These are phyloP conservation scores for Coemansia sp. DNA, from an alignment of 192 early-diverging fungal genomes.

Conservation along the genomic window DNA sequence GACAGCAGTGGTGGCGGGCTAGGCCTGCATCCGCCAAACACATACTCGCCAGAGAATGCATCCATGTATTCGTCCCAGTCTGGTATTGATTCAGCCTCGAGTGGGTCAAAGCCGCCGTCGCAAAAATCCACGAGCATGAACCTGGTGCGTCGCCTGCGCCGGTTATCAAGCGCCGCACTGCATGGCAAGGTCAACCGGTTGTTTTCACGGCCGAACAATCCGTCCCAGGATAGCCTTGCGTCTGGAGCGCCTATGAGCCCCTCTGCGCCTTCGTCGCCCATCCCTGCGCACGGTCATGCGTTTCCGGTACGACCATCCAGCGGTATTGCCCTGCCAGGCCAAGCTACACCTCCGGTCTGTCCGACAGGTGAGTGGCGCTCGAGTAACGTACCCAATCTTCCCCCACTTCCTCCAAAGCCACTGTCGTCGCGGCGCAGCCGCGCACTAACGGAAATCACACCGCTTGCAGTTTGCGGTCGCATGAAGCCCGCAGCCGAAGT, in stretches of 20 bases:
- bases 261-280: constrained; percentile 12
- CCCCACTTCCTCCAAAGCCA: constrained; percentile 27
- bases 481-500: constrained; percentile 11
- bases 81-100: constrained; percentile 28
- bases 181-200: constrained; percentile 51
- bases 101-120: constrained; percentile 44
- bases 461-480: constrained; percentile 24
- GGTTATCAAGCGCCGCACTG: constrained; percentile 48
- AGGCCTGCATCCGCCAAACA: constrained; percentile 37
- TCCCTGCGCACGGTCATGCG: background rate
- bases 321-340: background rate
- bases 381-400: constrained; percentile 14
- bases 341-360: background rate
- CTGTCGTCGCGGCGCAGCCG: constrained; percentile 34
- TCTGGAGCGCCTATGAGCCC: constrained; percentile 22
- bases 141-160: constrained; percentile 43
- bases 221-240: constrained; percentile 46
- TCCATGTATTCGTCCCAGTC: constrained; percentile 39
- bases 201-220: constrained; percentile 38
- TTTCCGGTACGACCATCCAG: background rate
- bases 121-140: constrained; percentile 45
- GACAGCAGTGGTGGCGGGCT: constrained; percentile 22
- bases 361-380: constrained; percentile 20
- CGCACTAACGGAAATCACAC: constrained; percentile 40
- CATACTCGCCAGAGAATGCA: constrained; percentile 33